Base-by-base conservation (phyloP, 2,329 filamentous ascomycete species). In the Epichloe sibirici region DNA sequence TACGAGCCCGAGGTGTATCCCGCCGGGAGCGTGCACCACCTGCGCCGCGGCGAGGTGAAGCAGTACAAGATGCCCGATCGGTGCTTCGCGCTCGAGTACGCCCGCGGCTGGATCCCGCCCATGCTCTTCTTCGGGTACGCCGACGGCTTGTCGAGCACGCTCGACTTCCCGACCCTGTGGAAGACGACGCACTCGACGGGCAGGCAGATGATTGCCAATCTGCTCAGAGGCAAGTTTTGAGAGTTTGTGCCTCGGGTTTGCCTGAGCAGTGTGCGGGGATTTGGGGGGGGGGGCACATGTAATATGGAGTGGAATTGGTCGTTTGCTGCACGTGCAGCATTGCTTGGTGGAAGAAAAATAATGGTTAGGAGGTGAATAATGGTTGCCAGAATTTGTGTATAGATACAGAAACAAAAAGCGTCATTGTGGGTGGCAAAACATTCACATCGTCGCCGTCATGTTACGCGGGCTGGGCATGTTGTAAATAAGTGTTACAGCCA, bases 101-200 rank as follows among this genome's bases (percentile, higher is more conserved):
- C 87, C 46, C 76, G 85, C 59, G 89, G 90, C 57, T 95, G 88
- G 88, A 94, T 95, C 69, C 90, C 90, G 46, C 86, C 86, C 53
- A 95, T 95, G 90, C 74, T 95, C 49, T 86, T 86, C 68, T 95
- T 95, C 68, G 90, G 90, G 55, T 91, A 85, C 67, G 86, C 88
- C 57, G 90, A 95, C 69, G 82, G 80, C 46, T 76, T 95, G 54
- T 81, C 76, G 51, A 90, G 84, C 69, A 95, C 89, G 4, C 74
- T 95, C 58, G 90, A 95, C 69, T 79, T 94, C 65, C 81, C 79
- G n/a, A 95, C 89, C 2, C 69, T 95, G 62, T 93, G 86, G 85
- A 78, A 78, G 62, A 95, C 86, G n/a, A 79, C 79, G 37, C 74
- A 72, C 57, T 76, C 91, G 55, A 94, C 89, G 1, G 89, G 74